Base-by-base conservation (phyloP, 176 grass and related monocot genomes). In the Oropetium thomaeum region DNA sequence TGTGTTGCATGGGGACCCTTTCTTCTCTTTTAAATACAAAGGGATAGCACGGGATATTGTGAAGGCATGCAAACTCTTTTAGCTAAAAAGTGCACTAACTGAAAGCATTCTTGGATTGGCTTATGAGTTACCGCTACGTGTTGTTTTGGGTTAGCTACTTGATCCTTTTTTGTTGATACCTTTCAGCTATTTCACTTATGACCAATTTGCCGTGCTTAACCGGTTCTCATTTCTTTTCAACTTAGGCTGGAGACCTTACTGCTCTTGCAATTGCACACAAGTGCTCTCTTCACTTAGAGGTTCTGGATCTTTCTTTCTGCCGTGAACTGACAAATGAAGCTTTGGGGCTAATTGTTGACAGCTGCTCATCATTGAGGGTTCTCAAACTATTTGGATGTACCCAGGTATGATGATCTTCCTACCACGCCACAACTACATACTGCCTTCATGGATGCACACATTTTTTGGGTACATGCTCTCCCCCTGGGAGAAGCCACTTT, bases 361-460 rank as follows among this genome's bases (percentile, higher is more conserved):
- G 75, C 47, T 99, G 84, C 52, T 84, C 75, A 39, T 90, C 84
- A 3, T 62, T 99, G 67, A 89, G 74, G 72, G 79, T 87, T 70
- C 79, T 99, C 34, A 99, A 92, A 79, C 72, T 99, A 65, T 99
- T 99, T 90, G 91, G 96, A 44, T 99, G 96, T 84, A 99, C 91
- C 37, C 89, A 99, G 89, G 96, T 93, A 87, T 54, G 60, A 26
- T 49, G 27, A 49, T 26, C 43, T 62, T 58, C 31, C 3, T 68
- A 52, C 11, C 48, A 54, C 37, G 8, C 31, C 17, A 34, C 19
- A 71, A 34, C 38, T 20, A 62, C 15, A 9, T 41, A 59, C 41
- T 16, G 3, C 10, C 22, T 22, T 59, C 19, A 31, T 22, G 16
- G 58, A 30, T 59, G 34, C 35, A 26, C 22, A 5, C 30, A 28